Evolutionary conservation across 1,284 basidiomycete species (phyloP).

Genomic region (Stygiomarasmius scandens): DNA sequence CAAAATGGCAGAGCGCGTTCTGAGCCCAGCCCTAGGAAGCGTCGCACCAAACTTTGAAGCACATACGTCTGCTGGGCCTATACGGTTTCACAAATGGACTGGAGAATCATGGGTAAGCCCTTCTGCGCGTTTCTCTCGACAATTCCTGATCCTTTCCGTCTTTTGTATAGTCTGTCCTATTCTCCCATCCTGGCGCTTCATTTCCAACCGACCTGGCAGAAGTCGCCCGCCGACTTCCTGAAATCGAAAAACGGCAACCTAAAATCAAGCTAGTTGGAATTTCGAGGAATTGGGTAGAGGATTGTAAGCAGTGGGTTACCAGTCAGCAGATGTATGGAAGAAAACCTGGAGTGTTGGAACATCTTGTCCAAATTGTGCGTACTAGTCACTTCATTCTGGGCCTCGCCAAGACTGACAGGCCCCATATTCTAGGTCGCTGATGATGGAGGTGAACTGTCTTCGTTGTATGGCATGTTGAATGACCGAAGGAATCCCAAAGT

Average conservation of each 20-base stretch:
- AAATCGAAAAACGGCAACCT: conserved; percentile 10
- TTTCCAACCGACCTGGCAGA: conserved; percentile 11
- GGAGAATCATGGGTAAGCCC: conserved; percentile 82
- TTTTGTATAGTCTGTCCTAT: conserved; percentile 20
- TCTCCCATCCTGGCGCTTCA: conserved; percentile 14
- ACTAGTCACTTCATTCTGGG: neutral
- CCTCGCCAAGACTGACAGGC: neutral
- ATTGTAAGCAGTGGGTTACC: conserved; percentile 7
- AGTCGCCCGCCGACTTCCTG: conserved; percentile 8
- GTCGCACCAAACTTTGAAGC: conserved; percentile 85
- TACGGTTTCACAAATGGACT: conserved; percentile 93
- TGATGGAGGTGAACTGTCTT: conserved; percentile 9
- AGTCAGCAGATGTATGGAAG: conserved; percentile 8
- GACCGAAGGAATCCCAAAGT: neutral
- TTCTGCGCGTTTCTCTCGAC: neutral
- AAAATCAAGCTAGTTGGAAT: conserved; percentile 11
- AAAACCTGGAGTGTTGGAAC: conserved; percentile 1
- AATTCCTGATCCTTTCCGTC: too few species aligned
- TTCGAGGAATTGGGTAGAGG: conserved; percentile 14
- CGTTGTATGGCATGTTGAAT: conserved; percentile 11
- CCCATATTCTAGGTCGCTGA: conserved; percentile 9
- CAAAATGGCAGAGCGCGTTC: too few species aligned
- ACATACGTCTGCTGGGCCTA: conserved; percentile 74
- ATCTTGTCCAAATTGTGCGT: conserved; percentile 12
- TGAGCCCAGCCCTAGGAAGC: conserved; percentile 44